A percentile compares a stretch with the other conserved stretches of the same genome.
phyloP scores from a whole-genome alignment of 2,329 filamentous ascomycete genomes.

The Penicillium janthinellum region DNA sequence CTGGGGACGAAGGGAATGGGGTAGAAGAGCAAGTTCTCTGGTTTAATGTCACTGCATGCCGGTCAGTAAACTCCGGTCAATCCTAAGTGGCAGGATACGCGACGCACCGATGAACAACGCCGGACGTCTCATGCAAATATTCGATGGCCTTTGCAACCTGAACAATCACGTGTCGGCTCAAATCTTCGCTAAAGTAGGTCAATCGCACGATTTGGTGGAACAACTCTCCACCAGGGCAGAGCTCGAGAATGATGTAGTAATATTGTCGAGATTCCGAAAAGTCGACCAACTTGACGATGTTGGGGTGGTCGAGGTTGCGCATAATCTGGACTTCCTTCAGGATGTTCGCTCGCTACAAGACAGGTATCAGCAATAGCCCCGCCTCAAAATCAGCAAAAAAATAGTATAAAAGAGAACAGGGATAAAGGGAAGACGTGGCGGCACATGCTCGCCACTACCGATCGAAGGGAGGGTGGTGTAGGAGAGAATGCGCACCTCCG shows the following conservation, averaged over 20 bases:
- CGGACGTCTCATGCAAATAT: slow-evolving; percentile 91
- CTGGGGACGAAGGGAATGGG: slow-evolving; percentile 80
- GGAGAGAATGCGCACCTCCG: slow-evolving; percentile 76
- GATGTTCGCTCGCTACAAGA: slow-evolving; percentile 83
- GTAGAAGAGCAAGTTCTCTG: slow-evolving; percentile 93
- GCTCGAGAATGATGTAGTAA: slow-evolving; percentile 95
- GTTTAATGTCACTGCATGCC: slow-evolving; percentile 69
- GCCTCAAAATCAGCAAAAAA: slow-evolving; percentile 2
- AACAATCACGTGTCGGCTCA: slow-evolving; percentile 89
- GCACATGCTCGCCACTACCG: slow-evolving; percentile 6
- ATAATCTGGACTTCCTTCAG: slow-evolving; percentile 99
- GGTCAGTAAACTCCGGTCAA: slow-evolving; percentile 11
- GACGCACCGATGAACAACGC: slow-evolving; percentile 91
- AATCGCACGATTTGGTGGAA: slow-evolving; percentile 98
- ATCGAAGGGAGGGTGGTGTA: slow-evolving; percentile 39
- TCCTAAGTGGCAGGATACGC: background rate
- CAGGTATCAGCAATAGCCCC: slow-evolving; percentile 29
- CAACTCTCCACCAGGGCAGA: slow-evolving; percentile 91
- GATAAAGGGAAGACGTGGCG: background rate
- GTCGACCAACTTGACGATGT: slow-evolving; percentile 90
- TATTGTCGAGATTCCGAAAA: slow-evolving; percentile 93
- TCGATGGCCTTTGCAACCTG: slow-evolving; percentile 94
- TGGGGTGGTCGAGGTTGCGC: slow-evolving; percentile 93
- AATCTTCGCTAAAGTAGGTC: slow-evolving; percentile 96
- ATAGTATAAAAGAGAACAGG: slow-evolving; percentile 18